Evolutionary conservation across 75 land plant genomes (phyloP).

Genomic region (Sequoiadendron giganteum): DNA sequence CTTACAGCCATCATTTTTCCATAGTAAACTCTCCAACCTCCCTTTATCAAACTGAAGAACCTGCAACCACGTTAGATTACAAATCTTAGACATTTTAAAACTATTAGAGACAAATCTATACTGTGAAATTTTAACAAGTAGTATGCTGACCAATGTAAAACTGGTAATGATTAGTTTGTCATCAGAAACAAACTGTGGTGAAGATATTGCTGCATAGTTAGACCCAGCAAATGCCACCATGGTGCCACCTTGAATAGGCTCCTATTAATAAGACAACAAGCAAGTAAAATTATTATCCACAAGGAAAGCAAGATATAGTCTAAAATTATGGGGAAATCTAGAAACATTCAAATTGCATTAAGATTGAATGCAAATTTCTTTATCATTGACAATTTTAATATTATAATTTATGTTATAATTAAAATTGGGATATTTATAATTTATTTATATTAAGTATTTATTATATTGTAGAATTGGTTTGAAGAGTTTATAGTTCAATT

Average conservation of each 20-base stretch:
- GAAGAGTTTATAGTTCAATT: too few relatives aligned
- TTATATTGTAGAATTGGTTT: too few relatives aligned
- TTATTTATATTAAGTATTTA: too few relatives aligned
- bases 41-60: conserved; percentile 78
- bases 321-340: background rate
- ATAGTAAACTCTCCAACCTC: conserved; percentile 50
- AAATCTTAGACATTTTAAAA: background rate
- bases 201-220: conserved; percentile 74
- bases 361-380: too few relatives aligned
- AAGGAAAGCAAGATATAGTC: background rate
- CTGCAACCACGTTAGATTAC: conserved; percentile 18
- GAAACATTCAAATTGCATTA: too few relatives aligned
- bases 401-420: too few relatives aligned
- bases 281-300: background rate
- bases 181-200: conserved; percentile 54
- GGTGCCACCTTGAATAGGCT: conserved; percentile 33
- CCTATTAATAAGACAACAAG: background rate
- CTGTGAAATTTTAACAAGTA: background rate
- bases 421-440: too few relatives aligned
- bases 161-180: conserved; percentile 51
- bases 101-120: background rate
- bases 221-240: conserved; percentile 84
- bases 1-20: conserved; percentile 75
- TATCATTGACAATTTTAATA: too few relatives aligned
- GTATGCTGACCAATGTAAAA: conserved; percentile 62